Percentiles rank a stretch among this genome's conserved stretches.
phyloP scores from a whole-genome alignment of 1,139 yeast species.

The Blastobotrys arbuscula region DNA sequence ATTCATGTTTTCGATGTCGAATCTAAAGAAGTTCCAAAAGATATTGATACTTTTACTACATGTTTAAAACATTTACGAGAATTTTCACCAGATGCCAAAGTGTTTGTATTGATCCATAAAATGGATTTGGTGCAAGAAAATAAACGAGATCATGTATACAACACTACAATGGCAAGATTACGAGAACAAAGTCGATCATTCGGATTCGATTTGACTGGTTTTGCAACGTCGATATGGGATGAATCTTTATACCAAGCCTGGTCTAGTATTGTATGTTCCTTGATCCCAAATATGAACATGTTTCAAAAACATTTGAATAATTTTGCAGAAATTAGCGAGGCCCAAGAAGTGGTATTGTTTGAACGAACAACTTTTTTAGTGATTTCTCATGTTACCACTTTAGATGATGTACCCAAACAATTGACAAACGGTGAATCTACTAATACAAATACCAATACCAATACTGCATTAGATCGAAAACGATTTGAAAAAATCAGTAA shows the following conservation, averaged over 20 bases:
- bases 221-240: conserved; percentile 97
- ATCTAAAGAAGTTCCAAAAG: conserved; percentile 84
- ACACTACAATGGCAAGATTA: conserved; percentile 75
- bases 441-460: conserved; percentile 13
- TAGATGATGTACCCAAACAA: background rate
- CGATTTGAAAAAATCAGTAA: conserved; percentile 91
- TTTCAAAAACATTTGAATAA: conserved; percentile 73
- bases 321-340: conserved; percentile 71
- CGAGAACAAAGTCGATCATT: conserved; percentile 72
- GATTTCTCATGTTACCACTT: conserved; percentile 51
- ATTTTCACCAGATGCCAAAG: conserved; percentile 85
- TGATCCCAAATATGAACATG: conserved; percentile 83
- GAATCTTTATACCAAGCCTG: conserved; percentile 94
- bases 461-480: conserved; percentile 60
- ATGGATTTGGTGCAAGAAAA: conserved; percentile 93
- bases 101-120: conserved; percentile 86
- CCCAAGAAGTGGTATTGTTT: conserved; percentile 85
- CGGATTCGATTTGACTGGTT: conserved; percentile 77
- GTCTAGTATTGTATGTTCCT: conserved; percentile 92
- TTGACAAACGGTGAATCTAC: conserved; percentile 8
- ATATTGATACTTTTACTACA: conserved; percentile 83
- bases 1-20: conserved; percentile 97
- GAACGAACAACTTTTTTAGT: conserved; percentile 93
- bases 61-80: conserved; percentile 77
- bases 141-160: conserved; percentile 76